Conservation (phyloP, 2,329 filamentous ascomycete species). For the Fusarium oxysporum region DNA sequence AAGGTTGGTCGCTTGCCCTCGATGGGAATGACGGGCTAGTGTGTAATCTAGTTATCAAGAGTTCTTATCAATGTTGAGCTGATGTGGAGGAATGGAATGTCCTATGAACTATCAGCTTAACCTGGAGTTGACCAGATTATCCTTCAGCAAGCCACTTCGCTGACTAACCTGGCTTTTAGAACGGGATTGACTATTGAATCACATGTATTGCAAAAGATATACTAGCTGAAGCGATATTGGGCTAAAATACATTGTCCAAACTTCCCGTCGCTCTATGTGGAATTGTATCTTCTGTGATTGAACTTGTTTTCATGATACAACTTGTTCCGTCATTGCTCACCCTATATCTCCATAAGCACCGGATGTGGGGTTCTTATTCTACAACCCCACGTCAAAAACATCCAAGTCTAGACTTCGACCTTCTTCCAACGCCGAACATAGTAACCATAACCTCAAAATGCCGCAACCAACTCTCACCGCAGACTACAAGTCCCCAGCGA, state of each 20-base stretch:
- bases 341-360: neutral
- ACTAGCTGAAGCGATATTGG: neutral
- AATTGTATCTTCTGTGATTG: neutral
- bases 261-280: neutral
- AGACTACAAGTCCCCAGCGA: constrained; percentile 65
- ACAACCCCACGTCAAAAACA: constrained; percentile 39
- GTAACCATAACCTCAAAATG: constrained; percentile 8
- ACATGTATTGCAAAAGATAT: neutral
- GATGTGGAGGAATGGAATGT: neutral
- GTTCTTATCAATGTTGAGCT: constrained; percentile 21
- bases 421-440: neutral
- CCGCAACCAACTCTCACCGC: constrained; percentile 50
- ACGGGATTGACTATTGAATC: neutral
- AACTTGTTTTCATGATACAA: neutral
- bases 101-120: neutral
- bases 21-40: neutral
- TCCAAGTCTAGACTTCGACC: constrained; percentile 1
- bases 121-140: neutral
- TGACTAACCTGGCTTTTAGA: constrained; percentile 13
- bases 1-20: neutral
- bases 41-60: neutral
- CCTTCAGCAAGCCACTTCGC: constrained; percentile 11
- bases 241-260: neutral
- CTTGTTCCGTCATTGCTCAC: neutral
- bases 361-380: constrained; percentile 20